A percentile compares a stretch with the other conserved stretches of the same genome.
phyloP scores from a whole-genome alignment of 2,329 filamentous ascomycete genomes.

The Geoglossum cookeanum region DNA sequence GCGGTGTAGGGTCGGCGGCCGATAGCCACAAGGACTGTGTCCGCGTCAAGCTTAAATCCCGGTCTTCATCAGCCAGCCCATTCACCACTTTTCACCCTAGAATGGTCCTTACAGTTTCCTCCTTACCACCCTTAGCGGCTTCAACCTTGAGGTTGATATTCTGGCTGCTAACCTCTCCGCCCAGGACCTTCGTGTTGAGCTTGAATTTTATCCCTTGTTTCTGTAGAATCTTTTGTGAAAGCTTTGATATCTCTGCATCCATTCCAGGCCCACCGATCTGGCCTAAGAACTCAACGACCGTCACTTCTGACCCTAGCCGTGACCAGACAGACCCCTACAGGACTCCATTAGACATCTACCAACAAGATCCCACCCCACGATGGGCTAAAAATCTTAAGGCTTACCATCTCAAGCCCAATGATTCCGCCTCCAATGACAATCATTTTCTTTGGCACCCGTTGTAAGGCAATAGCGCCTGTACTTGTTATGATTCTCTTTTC shows the following conservation, averaged over 20 bases:
- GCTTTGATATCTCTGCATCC: conserved; percentile 85
- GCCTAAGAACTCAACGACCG: conserved; percentile 86
- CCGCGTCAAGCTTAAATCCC: conserved; percentile 57
- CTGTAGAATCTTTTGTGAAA: conserved; percentile 73
- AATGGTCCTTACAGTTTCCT: conserved; percentile 50
- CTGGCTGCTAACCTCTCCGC: conserved; percentile 63
- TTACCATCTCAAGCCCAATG: conserved; percentile 92
- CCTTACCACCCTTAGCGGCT: conserved; percentile 88
- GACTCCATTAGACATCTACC: conserved; percentile 5
- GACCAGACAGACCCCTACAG: conserved; percentile 75
- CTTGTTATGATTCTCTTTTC: conserved; percentile 96
- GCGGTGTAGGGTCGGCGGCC: conserved; percentile 87
- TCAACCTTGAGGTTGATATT: conserved; percentile 70
- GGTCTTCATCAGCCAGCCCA: background rate
- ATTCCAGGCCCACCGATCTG: conserved; percentile 97
- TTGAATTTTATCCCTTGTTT: conserved; percentile 99
- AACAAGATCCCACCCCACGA: background rate
- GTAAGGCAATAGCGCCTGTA: conserved; percentile 78
- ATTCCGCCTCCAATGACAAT: conserved; percentile 96
- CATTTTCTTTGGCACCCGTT: conserved; percentile 89
- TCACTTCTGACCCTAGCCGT: conserved; percentile 79
- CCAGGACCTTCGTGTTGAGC: conserved; percentile 84
- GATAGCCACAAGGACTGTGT: conserved; percentile 92
- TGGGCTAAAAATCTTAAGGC: conserved; percentile 12
- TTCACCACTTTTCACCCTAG: background rate